phyloP scores from a whole-genome alignment of 306 rosid genomes.

The Heteromeles arbutifolia region DNA sequence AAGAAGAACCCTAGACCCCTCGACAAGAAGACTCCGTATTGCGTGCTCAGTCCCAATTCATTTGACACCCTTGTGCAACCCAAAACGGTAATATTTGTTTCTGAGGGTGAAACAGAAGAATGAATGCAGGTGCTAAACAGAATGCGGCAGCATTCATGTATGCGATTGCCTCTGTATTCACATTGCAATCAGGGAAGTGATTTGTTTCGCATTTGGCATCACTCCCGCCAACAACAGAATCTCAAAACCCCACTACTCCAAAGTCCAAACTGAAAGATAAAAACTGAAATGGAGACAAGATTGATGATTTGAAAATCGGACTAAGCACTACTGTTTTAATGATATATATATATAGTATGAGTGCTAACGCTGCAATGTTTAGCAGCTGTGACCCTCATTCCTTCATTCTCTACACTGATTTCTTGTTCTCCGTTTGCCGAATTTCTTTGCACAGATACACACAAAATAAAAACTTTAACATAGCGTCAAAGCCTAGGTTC shows the following conservation, averaged over 20 bases:
- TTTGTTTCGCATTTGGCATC: constrained; percentile 51
- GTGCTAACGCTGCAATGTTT: no score
- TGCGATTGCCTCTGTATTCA: constrained; percentile 60
- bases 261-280: constrained; percentile 61
- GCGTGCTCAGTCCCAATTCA: constrained; percentile 69
- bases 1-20: no score
- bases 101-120: constrained; percentile 5
- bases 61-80: constrained; percentile 75
- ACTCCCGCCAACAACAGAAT: constrained; percentile 74
- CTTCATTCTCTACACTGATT: no score
- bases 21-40: constrained; percentile 4
- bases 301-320: no score
- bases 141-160: constrained; percentile 70
- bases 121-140: neutral
- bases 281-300: neutral
- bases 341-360: no score
- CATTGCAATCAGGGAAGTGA: constrained; percentile 76
- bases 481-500: no score
- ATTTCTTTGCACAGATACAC: no score
- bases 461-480: no score
- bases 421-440: no score
- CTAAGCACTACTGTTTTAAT: no score
- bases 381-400: no score
- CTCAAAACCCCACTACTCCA: constrained; percentile 77
- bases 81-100: neutral